Evolutionary conservation across 139 green algal species (phyloP).

Genomic region (Choricystis sp.): DNA sequence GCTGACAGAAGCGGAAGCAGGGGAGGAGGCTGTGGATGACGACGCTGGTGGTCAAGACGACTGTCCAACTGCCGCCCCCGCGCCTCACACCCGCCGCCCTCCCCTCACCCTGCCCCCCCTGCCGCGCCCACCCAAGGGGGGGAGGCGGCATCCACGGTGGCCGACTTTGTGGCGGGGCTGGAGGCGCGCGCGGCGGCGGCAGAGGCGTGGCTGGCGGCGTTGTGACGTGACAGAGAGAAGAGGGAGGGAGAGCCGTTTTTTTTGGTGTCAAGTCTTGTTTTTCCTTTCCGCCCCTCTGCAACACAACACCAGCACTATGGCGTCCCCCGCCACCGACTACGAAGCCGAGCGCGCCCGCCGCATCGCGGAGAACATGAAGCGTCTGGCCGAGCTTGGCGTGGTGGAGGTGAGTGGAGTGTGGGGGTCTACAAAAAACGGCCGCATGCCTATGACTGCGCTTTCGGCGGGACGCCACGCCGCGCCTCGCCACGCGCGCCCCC

Average conservation of each 20-base stretch:
- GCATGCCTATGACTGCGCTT: too few species aligned
- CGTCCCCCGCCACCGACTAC: background rate
- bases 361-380: background rate
- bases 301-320: too few species aligned
- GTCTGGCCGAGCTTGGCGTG: background rate
- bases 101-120: too few species aligned
- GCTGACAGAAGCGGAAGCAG: too few species aligned
- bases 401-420: background rate
- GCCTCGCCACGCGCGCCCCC: too few species aligned
- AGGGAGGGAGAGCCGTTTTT: background rate
- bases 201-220: background rate
- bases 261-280: background rate
- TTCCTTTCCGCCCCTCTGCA: too few species aligned
- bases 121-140: too few species aligned
- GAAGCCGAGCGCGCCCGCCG: background rate
- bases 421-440: background rate
- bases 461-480: too few species aligned
- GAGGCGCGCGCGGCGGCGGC: background rate
- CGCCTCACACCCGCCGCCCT: background rate
- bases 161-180: background rate
- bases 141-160: background rate
- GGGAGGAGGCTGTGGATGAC: too few species aligned
- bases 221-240: background rate
- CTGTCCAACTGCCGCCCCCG: too few species aligned
- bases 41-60: too few species aligned